Base-by-base conservation (phyloP, 768 basidiomycete species). In the Neoboletus subvelutipes region DNA sequence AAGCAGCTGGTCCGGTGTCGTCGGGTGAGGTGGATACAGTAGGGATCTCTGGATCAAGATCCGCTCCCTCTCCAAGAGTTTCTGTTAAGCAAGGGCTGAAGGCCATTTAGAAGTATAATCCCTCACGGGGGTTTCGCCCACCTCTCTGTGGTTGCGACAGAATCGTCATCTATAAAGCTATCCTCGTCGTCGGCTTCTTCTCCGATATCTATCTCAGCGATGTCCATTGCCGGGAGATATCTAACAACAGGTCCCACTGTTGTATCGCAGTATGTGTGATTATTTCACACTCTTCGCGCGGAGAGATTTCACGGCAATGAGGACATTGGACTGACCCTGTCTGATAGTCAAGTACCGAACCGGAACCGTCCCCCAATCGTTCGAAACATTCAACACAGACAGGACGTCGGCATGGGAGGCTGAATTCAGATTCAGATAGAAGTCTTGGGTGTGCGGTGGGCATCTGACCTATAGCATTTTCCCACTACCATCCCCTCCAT, bases 401-500 rank as follows among this genome's bases (percentile, higher is more conserved):
- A 43, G 54, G 57, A 50, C 60, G 66, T 54, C 46, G 52, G 28
- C 66, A 65, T 15, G 15, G 52, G 17, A 58, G 57, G 37, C 56
- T 66, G 47, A 26, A n/a, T 26, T 24, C 20, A 31, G 18, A 28
- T 45, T 59, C 39, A 55, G 57, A 48, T n/a, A 13, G 33, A 31
- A 47, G 22, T 17, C 17, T 41, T 28, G 29, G 12, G 17, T 37
- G 29, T 17, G 26, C 20, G 26, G 2, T 26, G 17, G 34, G 51
- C n/a, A 42, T 22, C 57, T 56, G 43, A 66, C 66, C 66, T 60
- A 28, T 68, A 60, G 11, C 58, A 66, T 20, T 66, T 63, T 42
- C 5, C 45, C 26, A 52, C 53, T 29, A 7, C 12, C 64, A 63
- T 68, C 3, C 36, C 46, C 10, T 66, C 56, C 52, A 65, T 55